Conservation (phyloP, 2,329 filamentous ascomycete genomes). For the Stenocarpella maydis region DNA sequence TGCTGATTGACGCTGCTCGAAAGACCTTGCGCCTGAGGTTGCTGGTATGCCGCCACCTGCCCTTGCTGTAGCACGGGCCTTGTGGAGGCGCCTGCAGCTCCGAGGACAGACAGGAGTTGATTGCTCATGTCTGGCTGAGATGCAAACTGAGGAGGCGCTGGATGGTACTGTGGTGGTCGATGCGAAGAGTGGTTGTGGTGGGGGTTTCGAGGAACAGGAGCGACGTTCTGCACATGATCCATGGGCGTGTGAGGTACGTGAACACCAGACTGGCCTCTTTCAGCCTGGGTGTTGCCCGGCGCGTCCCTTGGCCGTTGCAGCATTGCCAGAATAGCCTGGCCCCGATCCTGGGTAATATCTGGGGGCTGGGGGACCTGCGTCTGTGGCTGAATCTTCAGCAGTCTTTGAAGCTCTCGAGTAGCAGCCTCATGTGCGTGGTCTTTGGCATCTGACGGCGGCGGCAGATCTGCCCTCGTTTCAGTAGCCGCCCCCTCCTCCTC, state of each 20-base stretch:
- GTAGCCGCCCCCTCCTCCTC: slow-evolving; percentile 66
- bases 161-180: slow-evolving; percentile 55
- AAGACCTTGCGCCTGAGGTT: slow-evolving; percentile 36
- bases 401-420: slow-evolving; percentile 60
- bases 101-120: slow-evolving; percentile 38
- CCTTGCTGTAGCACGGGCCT: slow-evolving; percentile 30
- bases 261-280: slow-evolving; percentile 36
- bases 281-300: slow-evolving; percentile 32
- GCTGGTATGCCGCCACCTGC: slow-evolving; percentile 7
- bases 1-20: slow-evolving; percentile 28
- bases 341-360: slow-evolving; percentile 49
- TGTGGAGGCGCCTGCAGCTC: slow-evolving; percentile 34
- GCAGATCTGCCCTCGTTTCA: slow-evolving; percentile 47
- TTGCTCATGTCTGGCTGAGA: slow-evolving; percentile 46
- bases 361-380: slow-evolving; percentile 56
- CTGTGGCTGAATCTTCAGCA: slow-evolving; percentile 64
- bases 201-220: slow-evolving; percentile 63
- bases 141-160: slow-evolving; percentile 58
- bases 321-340: slow-evolving; percentile 61
- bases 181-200: slow-evolving; percentile 63
- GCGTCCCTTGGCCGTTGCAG: slow-evolving; percentile 52
- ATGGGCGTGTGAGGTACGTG: slow-evolving; percentile 58
- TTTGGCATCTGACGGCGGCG: slow-evolving; percentile 43
- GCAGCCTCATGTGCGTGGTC: slow-evolving; percentile 50
- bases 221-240: slow-evolving; percentile 60